A percentile compares a stretch with the other conserved stretches of the same genome.
Conservation (phyloP, 2,329 filamentous ascomycete genomes). For the Albophoma yamanashiensis region DNA sequence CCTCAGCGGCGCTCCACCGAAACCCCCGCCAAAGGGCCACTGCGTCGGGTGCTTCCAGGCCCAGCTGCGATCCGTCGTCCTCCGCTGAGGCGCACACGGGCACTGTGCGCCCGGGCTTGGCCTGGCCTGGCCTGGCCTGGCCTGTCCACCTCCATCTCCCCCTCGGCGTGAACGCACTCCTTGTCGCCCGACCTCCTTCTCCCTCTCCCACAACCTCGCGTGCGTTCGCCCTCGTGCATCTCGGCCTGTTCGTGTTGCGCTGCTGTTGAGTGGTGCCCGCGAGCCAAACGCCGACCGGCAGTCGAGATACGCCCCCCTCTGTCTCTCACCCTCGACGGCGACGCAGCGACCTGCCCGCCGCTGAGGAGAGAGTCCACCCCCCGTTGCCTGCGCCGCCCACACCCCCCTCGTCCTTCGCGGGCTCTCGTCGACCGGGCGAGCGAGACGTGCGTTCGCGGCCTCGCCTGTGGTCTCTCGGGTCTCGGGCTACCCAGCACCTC, state of each 20-base stretch:
- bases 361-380: background rate
- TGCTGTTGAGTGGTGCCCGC: background rate
- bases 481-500: background rate
- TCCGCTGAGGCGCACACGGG: background rate
- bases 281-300: background rate
- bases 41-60: background rate
- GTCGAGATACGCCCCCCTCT: background rate
- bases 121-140: background rate
- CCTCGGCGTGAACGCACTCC: background rate
- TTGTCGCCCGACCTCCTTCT: constrained; percentile 11
- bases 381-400: no score
- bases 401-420: background rate
- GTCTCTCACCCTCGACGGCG: background rate
- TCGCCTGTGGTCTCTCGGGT: background rate
- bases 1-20: background rate
- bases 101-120: background rate
- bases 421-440: background rate
- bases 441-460: background rate
- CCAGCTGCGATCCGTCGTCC: background rate
- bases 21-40: background rate
- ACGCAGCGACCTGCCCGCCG: background rate
- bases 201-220: constrained; percentile 7
- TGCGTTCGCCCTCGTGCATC: background rate
- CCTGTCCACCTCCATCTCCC: background rate
- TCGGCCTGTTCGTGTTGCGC: background rate